phyloP scores from a whole-genome alignment of 345 rosid species.

The Citrus inodora region DNA sequence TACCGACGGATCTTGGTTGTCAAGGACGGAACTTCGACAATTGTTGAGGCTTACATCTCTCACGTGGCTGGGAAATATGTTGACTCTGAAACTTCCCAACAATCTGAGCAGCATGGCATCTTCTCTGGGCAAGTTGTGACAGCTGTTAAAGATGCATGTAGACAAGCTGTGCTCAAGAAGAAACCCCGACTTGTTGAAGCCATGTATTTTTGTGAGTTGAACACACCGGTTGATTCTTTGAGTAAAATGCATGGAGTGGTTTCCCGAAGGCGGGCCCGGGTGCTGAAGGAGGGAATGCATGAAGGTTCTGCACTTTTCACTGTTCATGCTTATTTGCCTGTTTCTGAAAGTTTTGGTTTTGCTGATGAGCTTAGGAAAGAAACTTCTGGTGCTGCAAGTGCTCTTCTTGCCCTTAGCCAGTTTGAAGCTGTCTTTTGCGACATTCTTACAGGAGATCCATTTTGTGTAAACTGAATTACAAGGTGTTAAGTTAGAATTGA shows the following conservation, averaged over 20 bases:
- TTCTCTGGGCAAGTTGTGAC: slow-evolving; percentile 86
- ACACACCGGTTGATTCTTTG: slow-evolving; percentile 66
- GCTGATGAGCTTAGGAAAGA: slow-evolving; percentile 79
- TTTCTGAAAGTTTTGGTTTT: slow-evolving; percentile 88
- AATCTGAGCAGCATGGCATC: slow-evolving; percentile 59
- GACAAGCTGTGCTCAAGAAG: slow-evolving; percentile 67
- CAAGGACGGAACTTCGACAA: not conserved
- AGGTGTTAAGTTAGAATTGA: too few species aligned
- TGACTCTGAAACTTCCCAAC: slow-evolving; percentile 39
- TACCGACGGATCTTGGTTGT: too few species aligned
- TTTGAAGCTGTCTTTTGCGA: too few species aligned
- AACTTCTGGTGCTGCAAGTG: slow-evolving; percentile 88
- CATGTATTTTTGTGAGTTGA: slow-evolving; percentile 87
- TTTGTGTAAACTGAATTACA: too few species aligned
- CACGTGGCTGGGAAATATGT: slow-evolving; percentile 32
- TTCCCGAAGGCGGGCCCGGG: slow-evolving; percentile 63
- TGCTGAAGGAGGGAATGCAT: slow-evolving; percentile 94
- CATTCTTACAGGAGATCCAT: too few species aligned
- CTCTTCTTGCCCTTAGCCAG: slow-evolving; percentile 82
- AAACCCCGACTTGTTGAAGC: slow-evolving; percentile 80
- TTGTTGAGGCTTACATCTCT: slow-evolving; percentile 55
- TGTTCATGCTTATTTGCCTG: slow-evolving; percentile 75
- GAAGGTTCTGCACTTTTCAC: slow-evolving; percentile 80
- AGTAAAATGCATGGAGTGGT: slow-evolving; percentile 84
- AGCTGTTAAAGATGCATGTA: slow-evolving; percentile 78